These are phyloP conservation scores for Ziziphus jujuba DNA, from an alignment of 306 rosid genomes.

Conservation along the genomic window DNA sequence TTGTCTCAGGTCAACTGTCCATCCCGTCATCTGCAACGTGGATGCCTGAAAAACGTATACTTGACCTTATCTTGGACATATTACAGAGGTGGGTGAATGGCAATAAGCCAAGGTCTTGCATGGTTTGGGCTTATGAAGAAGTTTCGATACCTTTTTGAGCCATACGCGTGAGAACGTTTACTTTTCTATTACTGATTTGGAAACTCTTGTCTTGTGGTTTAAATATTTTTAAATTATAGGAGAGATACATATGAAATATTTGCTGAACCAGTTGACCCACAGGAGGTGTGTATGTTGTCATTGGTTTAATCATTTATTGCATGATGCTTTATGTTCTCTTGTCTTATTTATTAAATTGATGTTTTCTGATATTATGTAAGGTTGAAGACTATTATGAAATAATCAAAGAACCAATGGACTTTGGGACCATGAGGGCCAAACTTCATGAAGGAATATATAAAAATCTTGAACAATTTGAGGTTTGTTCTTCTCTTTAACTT, in stretches of 20 bases:
- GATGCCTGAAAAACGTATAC: constrained; percentile 53
- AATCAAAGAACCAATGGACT: constrained; percentile 74
- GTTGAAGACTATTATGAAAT: constrained; percentile 57
- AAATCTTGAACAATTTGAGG: constrained; percentile 65
- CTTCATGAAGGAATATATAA: constrained; percentile 65
- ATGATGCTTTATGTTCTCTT: background rate
- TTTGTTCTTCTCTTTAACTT: constrained; percentile 23
- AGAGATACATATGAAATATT: constrained; percentile 65
- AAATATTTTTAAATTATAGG: constrained; percentile 33
- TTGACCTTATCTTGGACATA: constrained; percentile 60
- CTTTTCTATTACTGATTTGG: background rate
- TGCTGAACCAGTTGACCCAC: constrained; percentile 70
- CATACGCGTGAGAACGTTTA: background rate
- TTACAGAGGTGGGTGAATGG: constrained; percentile 51
- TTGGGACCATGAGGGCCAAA: constrained; percentile 83
- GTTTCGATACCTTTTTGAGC: background rate
- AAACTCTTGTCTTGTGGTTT: constrained; percentile 4
- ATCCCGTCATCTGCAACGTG: constrained; percentile 21
- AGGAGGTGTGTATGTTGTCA: constrained; percentile 41
- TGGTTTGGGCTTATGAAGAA: background rate
- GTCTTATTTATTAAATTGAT: constrained; percentile 13
- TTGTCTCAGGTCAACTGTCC: constrained; percentile 40
- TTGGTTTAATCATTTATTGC: background rate
- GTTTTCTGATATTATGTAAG: constrained; percentile 27
- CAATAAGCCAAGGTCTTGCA: background rate